Conservation (phyloP, 495 filamentous ascomycete genomes). For the Aspergillus sclerotiicarbonarius region DNA sequence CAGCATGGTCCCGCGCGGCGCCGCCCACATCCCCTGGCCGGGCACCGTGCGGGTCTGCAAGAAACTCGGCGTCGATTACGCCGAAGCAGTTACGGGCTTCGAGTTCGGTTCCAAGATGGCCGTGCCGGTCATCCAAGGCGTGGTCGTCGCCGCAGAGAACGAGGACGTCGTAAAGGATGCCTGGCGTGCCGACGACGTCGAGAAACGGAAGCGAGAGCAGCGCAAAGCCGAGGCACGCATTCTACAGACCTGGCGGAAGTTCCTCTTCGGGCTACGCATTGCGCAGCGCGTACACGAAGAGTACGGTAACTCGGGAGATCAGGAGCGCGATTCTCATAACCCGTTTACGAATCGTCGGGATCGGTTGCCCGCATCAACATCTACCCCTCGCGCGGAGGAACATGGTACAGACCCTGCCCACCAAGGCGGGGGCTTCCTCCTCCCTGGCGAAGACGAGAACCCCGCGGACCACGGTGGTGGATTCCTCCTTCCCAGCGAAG, state of each 20-base stretch:
- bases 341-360: slow-evolving; percentile 30
- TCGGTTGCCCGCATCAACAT: neutral
- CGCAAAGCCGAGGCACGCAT: slow-evolving; percentile 75
- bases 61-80: slow-evolving; percentile 80
- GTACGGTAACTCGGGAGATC: slow-evolving; percentile 51
- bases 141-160: slow-evolving; percentile 81
- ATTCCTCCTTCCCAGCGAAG: slow-evolving; percentile 5
- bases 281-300: slow-evolving; percentile 74
- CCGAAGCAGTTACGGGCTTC: slow-evolving; percentile 94
- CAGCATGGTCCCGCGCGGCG: slow-evolving; percentile 84
- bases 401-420: neutral
- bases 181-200: slow-evolving; percentile 77
- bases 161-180: slow-evolving; percentile 73
- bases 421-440: slow-evolving; percentile 11
- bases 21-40: slow-evolving; percentile 76
- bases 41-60: slow-evolving; percentile 78
- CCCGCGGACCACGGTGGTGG: neutral
- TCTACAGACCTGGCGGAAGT: slow-evolving; percentile 79
- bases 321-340: slow-evolving; percentile 35
- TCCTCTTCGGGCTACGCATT: slow-evolving; percentile 80
- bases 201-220: slow-evolving; percentile 74
- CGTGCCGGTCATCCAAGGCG: slow-evolving; percentile 85
- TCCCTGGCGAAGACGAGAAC: slow-evolving; percentile 11
- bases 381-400: neutral
- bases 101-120: slow-evolving; percentile 94